Conservation (phyloP, 192 early-diverging fungal species). For the Coemansia sp. region DNA sequence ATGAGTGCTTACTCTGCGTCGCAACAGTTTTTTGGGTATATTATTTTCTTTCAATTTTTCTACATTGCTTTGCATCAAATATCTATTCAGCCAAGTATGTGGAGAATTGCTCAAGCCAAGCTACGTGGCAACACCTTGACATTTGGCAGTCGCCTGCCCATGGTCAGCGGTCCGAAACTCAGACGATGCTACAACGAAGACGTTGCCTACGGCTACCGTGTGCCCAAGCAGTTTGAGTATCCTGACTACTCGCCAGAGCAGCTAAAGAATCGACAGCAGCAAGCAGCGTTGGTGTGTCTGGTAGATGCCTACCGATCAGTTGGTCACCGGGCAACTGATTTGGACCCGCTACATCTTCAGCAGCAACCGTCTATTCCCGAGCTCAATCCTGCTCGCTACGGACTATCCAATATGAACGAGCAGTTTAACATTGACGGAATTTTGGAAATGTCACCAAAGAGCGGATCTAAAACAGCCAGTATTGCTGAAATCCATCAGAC, state of each 20-base stretch:
- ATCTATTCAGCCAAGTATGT: slow-evolving; percentile 10
- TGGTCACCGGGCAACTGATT: slow-evolving; percentile 77
- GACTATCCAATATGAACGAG: slow-evolving; percentile 58
- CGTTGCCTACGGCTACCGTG: slow-evolving; percentile 86
- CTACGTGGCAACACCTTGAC: not conserved
- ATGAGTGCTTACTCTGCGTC: not conserved
- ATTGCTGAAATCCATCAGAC: slow-evolving; percentile 69
- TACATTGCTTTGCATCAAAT: not conserved
- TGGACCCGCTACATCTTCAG: slow-evolving; percentile 82
- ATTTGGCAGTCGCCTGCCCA: not conserved
- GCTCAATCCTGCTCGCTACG: slow-evolving; percentile 82
- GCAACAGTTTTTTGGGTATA: not conserved
- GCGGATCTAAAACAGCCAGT: slow-evolving; percentile 55
- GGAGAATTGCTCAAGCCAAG: slow-evolving; percentile 3
- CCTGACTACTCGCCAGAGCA: slow-evolving; percentile 81
- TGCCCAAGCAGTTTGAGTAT: slow-evolving; percentile 61
- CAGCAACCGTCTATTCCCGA: slow-evolving; percentile 57
- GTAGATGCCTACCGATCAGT: slow-evolving; percentile 75
- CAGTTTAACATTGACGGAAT: slow-evolving; percentile 73
- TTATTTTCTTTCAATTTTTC: not conserved
- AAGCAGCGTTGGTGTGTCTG: slow-evolving; percentile 82
- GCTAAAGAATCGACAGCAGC: slow-evolving; percentile 75
- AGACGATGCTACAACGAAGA: slow-evolving; percentile 68
- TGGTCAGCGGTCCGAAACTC: not conserved
- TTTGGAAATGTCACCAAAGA: slow-evolving; percentile 57